phyloP scores from a whole-genome alignment of 2,329 filamentous ascomycete genomes.

The Neofusicoccum cordaticola region DNA sequence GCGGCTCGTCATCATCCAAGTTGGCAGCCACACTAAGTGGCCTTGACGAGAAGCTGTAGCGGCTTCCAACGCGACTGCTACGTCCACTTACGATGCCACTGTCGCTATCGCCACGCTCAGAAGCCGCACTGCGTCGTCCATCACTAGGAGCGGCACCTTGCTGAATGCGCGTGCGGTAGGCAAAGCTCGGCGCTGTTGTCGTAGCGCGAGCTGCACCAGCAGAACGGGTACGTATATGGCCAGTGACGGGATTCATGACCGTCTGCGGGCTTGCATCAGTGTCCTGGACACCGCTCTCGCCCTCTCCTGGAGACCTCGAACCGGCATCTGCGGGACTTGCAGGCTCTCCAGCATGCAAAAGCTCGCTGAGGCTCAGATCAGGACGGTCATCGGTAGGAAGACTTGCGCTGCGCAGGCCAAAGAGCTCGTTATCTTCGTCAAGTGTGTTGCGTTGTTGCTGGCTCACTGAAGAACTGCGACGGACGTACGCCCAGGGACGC shows the following conservation, averaged over 20 bases:
- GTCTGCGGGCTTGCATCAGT: conserved; percentile 4
- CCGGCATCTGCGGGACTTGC: background rate
- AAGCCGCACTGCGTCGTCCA: conserved; percentile 10
- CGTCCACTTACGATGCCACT: conserved; percentile 13
- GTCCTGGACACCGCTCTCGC: background rate
- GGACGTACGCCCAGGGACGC: conserved; percentile 47
- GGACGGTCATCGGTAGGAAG: conserved; percentile 64
- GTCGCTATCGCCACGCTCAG: conserved; percentile 14
- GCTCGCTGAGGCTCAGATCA: conserved; percentile 62
- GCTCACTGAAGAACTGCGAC: conserved; percentile 68
- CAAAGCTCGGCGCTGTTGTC: conserved; percentile 3
- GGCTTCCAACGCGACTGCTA: conserved; percentile 18
- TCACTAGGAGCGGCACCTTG: background rate
- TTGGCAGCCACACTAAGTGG: conserved; percentile 26
- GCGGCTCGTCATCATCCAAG: conserved; percentile 63
- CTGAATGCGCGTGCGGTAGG: conserved; percentile 12
- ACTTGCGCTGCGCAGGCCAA: conserved; percentile 64
- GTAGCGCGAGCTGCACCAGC: conserved; percentile 5
- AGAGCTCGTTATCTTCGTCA: conserved; percentile 63
- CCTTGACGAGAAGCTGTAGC: conserved; percentile 47
- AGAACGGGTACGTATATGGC: conserved; percentile 1
- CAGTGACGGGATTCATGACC: background rate
- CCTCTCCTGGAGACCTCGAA: background rate
- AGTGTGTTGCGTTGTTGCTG: conserved; percentile 61
- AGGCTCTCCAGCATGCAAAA: conserved; percentile 40